Percentiles rank a stretch among this genome's conserved stretches.
phyloP scores from a whole-genome alignment of 2,329 filamentous ascomycete species.

The Geosmithia putterillii region DNA sequence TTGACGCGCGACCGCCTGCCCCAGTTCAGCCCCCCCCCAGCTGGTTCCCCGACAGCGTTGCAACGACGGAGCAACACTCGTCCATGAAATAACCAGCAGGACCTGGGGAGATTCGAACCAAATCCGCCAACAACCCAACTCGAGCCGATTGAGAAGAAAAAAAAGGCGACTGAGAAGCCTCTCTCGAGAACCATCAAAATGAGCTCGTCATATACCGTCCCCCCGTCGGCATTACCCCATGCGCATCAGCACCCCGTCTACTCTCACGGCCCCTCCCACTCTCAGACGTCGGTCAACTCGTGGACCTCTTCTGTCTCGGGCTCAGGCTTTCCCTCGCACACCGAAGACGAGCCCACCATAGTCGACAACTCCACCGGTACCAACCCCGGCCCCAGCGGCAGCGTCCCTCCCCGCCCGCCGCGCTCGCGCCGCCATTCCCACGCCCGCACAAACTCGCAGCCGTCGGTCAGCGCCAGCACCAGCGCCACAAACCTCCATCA shows the following conservation, averaged over 20 bases:
- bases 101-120: neutral
- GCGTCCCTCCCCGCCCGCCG: neutral
- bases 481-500: too few species aligned
- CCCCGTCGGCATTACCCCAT: constrained; percentile 36
- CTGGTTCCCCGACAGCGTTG: too few species aligned
- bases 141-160: too few species aligned
- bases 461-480: too few species aligned
- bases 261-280: constrained; percentile 23
- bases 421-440: constrained; percentile 15
- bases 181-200: constrained; percentile 14
- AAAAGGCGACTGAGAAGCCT: too few species aligned
- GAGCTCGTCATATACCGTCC: constrained; percentile 41
- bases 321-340: constrained; percentile 15
- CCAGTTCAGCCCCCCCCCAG: too few species aligned
- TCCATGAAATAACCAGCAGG: neutral
- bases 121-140: neutral
- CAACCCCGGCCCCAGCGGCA: constrained; percentile 8
- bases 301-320: constrained; percentile 21
- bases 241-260: constrained; percentile 30
- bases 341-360: constrained; percentile 12
- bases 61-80: too few species aligned
- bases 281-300: constrained; percentile 26
- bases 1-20: too few species aligned
- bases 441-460: constrained; percentile 15
- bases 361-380: constrained; percentile 10